A percentile compares a stretch with the other conserved stretches of the same genome.
Evolutionary conservation across 805 yeast species (phyloP).

Genomic region (Pichia sporocuriosa): DNA sequence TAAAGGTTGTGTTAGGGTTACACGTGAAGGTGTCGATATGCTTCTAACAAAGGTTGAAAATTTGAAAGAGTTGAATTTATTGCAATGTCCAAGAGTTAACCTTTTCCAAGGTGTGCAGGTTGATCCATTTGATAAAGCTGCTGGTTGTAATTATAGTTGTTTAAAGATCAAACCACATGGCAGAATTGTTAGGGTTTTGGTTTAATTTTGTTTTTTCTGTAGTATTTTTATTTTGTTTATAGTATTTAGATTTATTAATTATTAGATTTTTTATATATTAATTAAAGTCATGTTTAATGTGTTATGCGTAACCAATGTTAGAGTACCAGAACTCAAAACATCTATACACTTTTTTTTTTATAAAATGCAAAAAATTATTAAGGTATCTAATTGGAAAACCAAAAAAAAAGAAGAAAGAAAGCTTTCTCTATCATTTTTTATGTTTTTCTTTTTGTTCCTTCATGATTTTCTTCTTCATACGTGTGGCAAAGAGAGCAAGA

Average conservation of each 20-base stretch:
- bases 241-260: neutral
- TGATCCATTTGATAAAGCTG: conserved; percentile 41
- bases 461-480: conserved; percentile 12
- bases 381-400: too few relatives aligned
- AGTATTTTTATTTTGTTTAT: neutral
- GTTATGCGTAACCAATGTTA: too few relatives aligned
- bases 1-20: conserved; percentile 70
- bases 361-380: too few relatives aligned
- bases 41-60: conserved; percentile 49
- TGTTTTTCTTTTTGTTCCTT: neutral
- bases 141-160: conserved; percentile 47
- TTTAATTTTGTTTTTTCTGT: conserved; percentile 26
- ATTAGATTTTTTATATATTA: too few relatives aligned
- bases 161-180: conserved; percentile 43
- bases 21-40: conserved; percentile 70
- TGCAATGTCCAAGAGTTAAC: conserved; percentile 69
- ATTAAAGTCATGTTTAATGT: too few relatives aligned
- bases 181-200: conserved; percentile 51
- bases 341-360: too few relatives aligned
- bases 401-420: too few relatives aligned
- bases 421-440: neutral
- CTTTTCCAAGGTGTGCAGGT: conserved; percentile 56
- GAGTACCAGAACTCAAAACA: too few relatives aligned
- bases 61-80: conserved; percentile 48
- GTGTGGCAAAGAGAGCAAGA: conserved; percentile 23